phyloP scores from a whole-genome alignment of 2,329 filamentous ascomycete genomes.

The Rutstroemia sp. region DNA sequence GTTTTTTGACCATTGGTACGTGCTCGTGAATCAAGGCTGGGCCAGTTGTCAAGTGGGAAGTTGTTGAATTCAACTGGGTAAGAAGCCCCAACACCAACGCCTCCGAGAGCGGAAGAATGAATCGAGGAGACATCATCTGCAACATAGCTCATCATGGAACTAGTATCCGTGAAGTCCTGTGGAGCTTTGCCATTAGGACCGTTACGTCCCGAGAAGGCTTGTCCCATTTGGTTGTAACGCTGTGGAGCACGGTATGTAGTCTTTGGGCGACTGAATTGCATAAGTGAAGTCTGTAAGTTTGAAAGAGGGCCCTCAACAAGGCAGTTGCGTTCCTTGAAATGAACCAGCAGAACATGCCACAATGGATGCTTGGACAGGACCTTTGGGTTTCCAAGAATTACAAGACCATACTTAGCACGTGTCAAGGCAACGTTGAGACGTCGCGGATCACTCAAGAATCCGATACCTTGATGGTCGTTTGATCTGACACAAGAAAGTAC shows the following conservation, averaged over 20 bases:
- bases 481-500: slow-evolving; percentile 96
- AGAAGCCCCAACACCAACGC: slow-evolving; percentile 68
- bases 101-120: slow-evolving; percentile 83
- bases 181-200: slow-evolving; percentile 22
- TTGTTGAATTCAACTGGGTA: slow-evolving; percentile 95
- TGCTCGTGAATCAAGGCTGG: slow-evolving; percentile 61
- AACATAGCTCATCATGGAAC: slow-evolving; percentile 90
- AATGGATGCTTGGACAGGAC: slow-evolving; percentile 95
- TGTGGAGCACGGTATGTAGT: slow-evolving; percentile 85
- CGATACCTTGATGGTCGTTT: slow-evolving; percentile 98
- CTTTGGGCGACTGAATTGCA: slow-evolving; percentile 93
- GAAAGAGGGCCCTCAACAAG: slow-evolving; percentile 91
- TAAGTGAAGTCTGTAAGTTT: slow-evolving; percentile 89
- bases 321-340: slow-evolving; percentile 96
- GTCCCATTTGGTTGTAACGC: slow-evolving; percentile 68
- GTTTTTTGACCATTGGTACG: slow-evolving; percentile 58
- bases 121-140: slow-evolving; percentile 96
- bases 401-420: slow-evolving; percentile 91
- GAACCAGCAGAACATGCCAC: slow-evolving; percentile 90
- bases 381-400: slow-evolving; percentile 96
- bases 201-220: slow-evolving; percentile 30
- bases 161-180: slow-evolving; percentile 50
- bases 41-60: slow-evolving; percentile 76
- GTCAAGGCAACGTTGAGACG: slow-evolving; percentile 96
- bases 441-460: slow-evolving; percentile 94